Conservation (phyloP, 2,329 filamentous ascomycete species). For the Talaromyces sp. region DNA sequence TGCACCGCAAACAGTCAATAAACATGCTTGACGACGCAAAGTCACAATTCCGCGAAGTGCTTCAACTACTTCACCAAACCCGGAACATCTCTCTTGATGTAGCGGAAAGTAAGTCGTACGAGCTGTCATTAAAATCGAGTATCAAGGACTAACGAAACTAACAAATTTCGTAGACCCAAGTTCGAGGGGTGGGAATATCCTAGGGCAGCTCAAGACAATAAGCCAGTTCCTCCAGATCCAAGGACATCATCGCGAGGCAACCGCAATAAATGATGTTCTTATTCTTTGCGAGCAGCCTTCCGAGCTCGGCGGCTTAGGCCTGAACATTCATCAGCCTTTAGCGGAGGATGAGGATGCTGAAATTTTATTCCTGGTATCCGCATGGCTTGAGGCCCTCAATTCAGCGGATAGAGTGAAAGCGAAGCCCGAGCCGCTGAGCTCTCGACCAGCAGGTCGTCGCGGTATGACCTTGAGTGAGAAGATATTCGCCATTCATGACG, state of each 20-base stretch:
- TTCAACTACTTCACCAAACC: conserved; percentile 5
- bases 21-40: background rate
- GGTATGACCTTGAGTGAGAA: conserved; percentile 47
- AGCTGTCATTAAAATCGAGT: background rate
- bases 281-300: conserved; percentile 21
- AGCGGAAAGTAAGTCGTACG: conserved; percentile 3
- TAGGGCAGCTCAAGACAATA: background rate
- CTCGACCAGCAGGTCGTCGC: conserved; percentile 20
- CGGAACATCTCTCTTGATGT: conserved; percentile 1
- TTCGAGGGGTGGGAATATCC: background rate
- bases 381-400: conserved; percentile 31
- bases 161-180: background rate
- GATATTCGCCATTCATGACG: conserved; percentile 46
- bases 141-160: background rate
- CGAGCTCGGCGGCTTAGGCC: conserved; percentile 22
- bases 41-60: background rate
- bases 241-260: conserved; percentile 14
- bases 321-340: background rate
- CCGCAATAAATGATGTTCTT: conserved; percentile 22
- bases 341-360: conserved; percentile 21
- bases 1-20: background rate
- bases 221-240: background rate
- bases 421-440: conserved; percentile 11
- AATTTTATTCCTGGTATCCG: conserved; percentile 26
- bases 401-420: conserved; percentile 23